Percentiles rank a stretch among this genome's conserved stretches.
Conservation (phyloP, 1,139 yeast genomes). For the Sugiyamaella pinicola region DNA sequence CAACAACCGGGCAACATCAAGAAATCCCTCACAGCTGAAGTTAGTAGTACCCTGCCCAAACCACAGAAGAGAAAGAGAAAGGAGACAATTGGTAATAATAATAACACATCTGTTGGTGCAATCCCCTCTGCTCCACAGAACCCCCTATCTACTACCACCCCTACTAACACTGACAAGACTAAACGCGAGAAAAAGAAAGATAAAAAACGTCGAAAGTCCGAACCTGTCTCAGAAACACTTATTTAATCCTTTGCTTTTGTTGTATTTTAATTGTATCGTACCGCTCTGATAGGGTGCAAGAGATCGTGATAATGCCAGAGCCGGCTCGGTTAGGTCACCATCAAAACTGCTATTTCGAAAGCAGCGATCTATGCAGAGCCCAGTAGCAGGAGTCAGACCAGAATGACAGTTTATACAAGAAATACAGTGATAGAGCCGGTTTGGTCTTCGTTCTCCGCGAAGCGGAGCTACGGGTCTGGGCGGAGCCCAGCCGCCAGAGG, state of each 20-base stretch:
- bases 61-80: constrained; percentile 24
- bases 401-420: too few relatives aligned
- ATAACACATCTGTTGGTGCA: constrained; percentile 15
- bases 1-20: constrained; percentile 31
- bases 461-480: too few relatives aligned
- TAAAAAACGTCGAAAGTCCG: constrained; percentile 33
- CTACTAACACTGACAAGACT: constrained; percentile 12
- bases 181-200: constrained; percentile 29
- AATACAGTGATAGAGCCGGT: too few relatives aligned
- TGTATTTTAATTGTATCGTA: constrained; percentile 4
- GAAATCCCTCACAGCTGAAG: not conserved
- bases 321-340: too few relatives aligned
- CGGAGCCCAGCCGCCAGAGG: too few relatives aligned
- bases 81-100: too few relatives aligned
- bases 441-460: not conserved
- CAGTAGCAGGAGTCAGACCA: too few relatives aligned
- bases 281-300: too few relatives aligned
- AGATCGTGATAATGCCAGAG: too few relatives aligned
- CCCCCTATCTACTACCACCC: constrained; percentile 15
- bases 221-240: constrained; percentile 13
- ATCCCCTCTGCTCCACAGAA: constrained; percentile 8
- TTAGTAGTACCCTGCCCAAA: not conserved
- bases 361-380: too few relatives aligned
- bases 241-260: not conserved
- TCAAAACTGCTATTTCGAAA: too few relatives aligned